Evolutionary conservation across 2,329 filamentous ascomycete species (phyloP), one percentile per base, ranked within the genome.

Genomic region (Colletotrichum cereale): DNA sequence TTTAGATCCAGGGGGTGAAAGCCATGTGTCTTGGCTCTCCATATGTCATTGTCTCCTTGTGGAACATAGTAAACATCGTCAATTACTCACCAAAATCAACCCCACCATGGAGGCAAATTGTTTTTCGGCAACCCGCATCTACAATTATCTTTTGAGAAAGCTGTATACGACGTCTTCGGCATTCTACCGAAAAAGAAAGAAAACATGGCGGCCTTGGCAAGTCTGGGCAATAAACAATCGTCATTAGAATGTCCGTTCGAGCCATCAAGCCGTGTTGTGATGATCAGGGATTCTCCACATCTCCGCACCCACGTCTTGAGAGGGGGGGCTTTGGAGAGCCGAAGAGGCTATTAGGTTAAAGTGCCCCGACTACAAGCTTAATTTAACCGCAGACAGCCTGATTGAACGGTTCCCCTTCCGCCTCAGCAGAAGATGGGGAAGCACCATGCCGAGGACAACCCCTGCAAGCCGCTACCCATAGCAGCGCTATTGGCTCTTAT

Each of bases 321-420:
- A 61, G 70, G 58, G 66, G 70, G 58, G 31, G 2, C 14, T 55
- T 42, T 62, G 61, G 47, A 29, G 47, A 48, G 38, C 70, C 70
- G 67, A 70, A 56, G 42, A 71, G 70, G 66, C 70, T 72, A 70
- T 71, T 71, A 66, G 70, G 70, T 61, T 72, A 71, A 72, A 71
- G 44, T 72, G 42, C 26, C 61, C 4, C 55, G 18, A 57, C 31
- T 71, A 48, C 56, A 61, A 72, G 62, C 62, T 8, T 71, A 62
- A 57, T 70, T 72, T 71, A 72, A 62, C 70, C 67, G 70, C 70
- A 71, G 70, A 70, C 66, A 71, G 62, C 62, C 65, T 72, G 70
- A 72, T 72, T 72, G 66, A 72, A 24, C 18, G 34, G 44, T 56
- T 47, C 18, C 26, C 55, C 40, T 56, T 67, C 57, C 18, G 66